Conservation (phyloP, 768 basidiomycete species). For the Candolleomyces efflorescens region DNA sequence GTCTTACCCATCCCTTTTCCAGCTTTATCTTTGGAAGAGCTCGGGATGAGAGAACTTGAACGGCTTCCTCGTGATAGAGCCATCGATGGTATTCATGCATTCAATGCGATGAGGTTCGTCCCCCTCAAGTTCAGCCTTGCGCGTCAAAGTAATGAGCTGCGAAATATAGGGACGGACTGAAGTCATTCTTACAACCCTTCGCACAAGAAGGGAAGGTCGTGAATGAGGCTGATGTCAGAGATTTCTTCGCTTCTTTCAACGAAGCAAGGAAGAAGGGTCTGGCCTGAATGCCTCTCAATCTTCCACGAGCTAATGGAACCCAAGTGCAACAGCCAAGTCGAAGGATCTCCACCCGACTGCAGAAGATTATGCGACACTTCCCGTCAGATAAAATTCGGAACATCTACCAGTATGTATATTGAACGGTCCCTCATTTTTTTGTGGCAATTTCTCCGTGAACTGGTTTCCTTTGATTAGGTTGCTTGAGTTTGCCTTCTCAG, state of each 20-base stretch:
- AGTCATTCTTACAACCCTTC: conserved; percentile 72
- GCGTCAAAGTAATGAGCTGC: conserved; percentile 1
- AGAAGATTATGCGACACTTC: no score
- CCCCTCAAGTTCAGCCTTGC: neutral
- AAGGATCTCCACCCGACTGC: no score
- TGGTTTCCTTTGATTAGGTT: neutral
- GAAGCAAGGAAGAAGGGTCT: conserved; percentile 30
- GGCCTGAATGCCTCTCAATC: neutral
- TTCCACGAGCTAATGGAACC: no score
- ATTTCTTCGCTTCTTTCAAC: conserved; percentile 57
- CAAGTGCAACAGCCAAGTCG: no score
- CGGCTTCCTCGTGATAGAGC: conserved; percentile 75
- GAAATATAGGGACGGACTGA: conserved; percentile 56
- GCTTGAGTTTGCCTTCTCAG: neutral
- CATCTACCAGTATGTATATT: neutral
- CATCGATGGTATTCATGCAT: conserved; percentile 80
- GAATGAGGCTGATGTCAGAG: conserved; percentile 62
- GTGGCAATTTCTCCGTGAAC: neutral
- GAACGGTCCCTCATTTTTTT: neutral
- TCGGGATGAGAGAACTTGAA: conserved; percentile 74
- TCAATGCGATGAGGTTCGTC: conserved; percentile 75
- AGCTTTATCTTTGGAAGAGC: conserved; percentile 79
- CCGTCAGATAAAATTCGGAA: no score
- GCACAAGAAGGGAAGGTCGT: conserved; percentile 75
- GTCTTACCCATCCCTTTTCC: conserved; percentile 5